A percentile compares a stretch with the other conserved stretches of the same genome.
These are phyloP conservation scores for Maudiozyma bulderi DNA, from an alignment of 805 yeast species.

Conservation along the genomic window DNA sequence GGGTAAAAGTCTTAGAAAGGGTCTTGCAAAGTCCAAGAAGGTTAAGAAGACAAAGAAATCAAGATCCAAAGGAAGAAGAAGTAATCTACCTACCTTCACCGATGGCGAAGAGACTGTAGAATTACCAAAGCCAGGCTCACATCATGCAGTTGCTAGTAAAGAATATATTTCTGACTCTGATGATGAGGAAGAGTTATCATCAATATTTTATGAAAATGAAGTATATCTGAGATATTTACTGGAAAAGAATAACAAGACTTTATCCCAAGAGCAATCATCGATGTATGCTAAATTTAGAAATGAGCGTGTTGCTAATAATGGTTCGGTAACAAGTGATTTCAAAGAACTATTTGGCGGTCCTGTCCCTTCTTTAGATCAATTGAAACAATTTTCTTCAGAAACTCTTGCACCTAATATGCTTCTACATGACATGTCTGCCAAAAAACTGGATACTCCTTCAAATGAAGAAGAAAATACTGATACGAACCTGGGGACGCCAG, in stretches of 20 bases:
- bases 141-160: conserved; percentile 17
- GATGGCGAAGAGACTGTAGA: conserved; percentile 3
- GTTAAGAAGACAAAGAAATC: not conserved
- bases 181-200: conserved; percentile 14
- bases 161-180: conserved; percentile 29
- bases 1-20: conserved; percentile 11
- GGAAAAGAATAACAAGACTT: conserved; percentile 20
- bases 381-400: conserved; percentile 1
- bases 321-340: conserved; percentile 14
- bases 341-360: conserved; percentile 24
- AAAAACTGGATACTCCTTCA: conserved; percentile 2
- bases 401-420: conserved; percentile 12
- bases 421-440: conserved; percentile 6
- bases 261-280: conserved; percentile 15
- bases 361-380: conserved; percentile 9
- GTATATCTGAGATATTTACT: conserved; percentile 26
- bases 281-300: conserved; percentile 20
- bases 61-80: conserved; percentile 3
- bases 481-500: not conserved
- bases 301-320: conserved; percentile 22
- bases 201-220: conserved; percentile 29
- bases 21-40: conserved; percentile 13
- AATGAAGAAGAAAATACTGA: not conserved
- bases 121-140: not conserved
- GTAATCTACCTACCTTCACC: conserved; percentile 10